Percentiles rank a stretch among this genome's conserved stretches.
Conservation (phyloP, 2,329 filamentous ascomycete species). For the Zymoseptoria tritici region DNA sequence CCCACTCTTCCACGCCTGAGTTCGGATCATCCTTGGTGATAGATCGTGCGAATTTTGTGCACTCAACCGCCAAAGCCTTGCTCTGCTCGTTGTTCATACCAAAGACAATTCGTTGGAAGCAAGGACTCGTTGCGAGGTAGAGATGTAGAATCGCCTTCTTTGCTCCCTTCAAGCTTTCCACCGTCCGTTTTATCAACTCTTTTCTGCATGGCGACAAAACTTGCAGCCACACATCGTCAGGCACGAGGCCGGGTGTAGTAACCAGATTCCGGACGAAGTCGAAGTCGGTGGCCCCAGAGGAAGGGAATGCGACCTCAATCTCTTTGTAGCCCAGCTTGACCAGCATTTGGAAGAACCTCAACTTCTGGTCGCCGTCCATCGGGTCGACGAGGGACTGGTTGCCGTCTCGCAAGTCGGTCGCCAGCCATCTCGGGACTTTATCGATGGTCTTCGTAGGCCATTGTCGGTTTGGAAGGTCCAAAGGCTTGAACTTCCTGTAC, state of each 20-base stretch:
- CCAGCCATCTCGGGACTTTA: constrained; percentile 84
- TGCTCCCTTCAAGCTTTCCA: constrained; percentile 78
- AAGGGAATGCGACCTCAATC: constrained; percentile 94
- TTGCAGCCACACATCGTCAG: constrained; percentile 85
- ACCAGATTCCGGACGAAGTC: constrained; percentile 86
- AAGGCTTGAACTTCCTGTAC: constrained; percentile 62
- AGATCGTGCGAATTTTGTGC: constrained; percentile 76
- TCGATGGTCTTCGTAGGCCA: constrained; percentile 78
- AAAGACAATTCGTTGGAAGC: constrained; percentile 89
- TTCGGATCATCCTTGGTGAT: constrained; percentile 74
- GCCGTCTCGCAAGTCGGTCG: constrained; percentile 81
- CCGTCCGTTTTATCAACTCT: constrained; percentile 82
- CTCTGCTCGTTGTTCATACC: constrained; percentile 76
- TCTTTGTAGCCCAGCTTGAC: constrained; percentile 91
- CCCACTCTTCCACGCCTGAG: constrained; percentile 57
- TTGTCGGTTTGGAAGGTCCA: constrained; percentile 63
- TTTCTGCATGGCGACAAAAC: constrained; percentile 87
- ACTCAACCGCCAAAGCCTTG: constrained; percentile 73
- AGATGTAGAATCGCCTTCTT: constrained; percentile 95
- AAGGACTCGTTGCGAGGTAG: constrained; percentile 92
- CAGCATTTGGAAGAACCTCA: constrained; percentile 90
- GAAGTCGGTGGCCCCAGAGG: constrained; percentile 89
- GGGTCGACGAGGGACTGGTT: constrained; percentile 91
- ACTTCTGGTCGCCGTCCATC: constrained; percentile 96
- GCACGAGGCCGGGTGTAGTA: constrained; percentile 72